These are phyloP conservation scores for Lachancea sp. DNA, from an alignment of 805 yeast genomes.

Conservation along the genomic window DNA sequence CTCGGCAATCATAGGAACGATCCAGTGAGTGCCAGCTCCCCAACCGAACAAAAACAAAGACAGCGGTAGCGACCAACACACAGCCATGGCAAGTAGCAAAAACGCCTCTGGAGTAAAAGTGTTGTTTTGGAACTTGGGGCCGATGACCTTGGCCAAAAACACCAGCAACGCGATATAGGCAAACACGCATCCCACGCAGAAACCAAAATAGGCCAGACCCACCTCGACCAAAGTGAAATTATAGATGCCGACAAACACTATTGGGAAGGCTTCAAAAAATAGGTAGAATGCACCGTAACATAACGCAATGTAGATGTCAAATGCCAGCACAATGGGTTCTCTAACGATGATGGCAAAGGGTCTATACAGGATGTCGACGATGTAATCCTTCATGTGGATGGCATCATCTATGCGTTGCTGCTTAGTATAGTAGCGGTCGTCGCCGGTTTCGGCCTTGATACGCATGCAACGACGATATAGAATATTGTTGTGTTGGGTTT, in stretches of 20 bases:
- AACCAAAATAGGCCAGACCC: slow-evolving; percentile 43
- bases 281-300: slow-evolving; percentile 48
- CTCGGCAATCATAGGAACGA: slow-evolving; percentile 42
- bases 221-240: slow-evolving; percentile 42
- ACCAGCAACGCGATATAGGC: slow-evolving; percentile 33
- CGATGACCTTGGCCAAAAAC: slow-evolving; percentile 25
- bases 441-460: slow-evolving; percentile 45
- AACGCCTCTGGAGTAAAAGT: slow-evolving; percentile 38
- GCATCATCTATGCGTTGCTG: slow-evolving; percentile 35
- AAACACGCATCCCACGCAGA: slow-evolving; percentile 40
- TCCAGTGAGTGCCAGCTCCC: slow-evolving; percentile 47
- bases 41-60: slow-evolving; percentile 46
- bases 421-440: slow-evolving; percentile 37
- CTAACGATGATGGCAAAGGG: slow-evolving; percentile 44
- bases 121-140: slow-evolving; percentile 25
- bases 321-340: slow-evolving; percentile 53
- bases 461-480: slow-evolving; percentile 43
- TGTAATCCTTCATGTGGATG: too few species aligned
- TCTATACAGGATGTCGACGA: too few species aligned
- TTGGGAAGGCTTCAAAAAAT: slow-evolving; percentile 59
- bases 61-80: slow-evolving; percentile 38
- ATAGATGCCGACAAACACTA: slow-evolving; percentile 42
- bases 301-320: slow-evolving; percentile 46
- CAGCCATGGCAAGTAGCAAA: slow-evolving; percentile 38
- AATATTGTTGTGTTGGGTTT: slow-evolving; percentile 42